Percentiles rank a stretch among this genome's conserved stretches.
phyloP scores from a whole-genome alignment of 2,329 filamentous ascomycete species.

The Emergomyces africanus region DNA sequence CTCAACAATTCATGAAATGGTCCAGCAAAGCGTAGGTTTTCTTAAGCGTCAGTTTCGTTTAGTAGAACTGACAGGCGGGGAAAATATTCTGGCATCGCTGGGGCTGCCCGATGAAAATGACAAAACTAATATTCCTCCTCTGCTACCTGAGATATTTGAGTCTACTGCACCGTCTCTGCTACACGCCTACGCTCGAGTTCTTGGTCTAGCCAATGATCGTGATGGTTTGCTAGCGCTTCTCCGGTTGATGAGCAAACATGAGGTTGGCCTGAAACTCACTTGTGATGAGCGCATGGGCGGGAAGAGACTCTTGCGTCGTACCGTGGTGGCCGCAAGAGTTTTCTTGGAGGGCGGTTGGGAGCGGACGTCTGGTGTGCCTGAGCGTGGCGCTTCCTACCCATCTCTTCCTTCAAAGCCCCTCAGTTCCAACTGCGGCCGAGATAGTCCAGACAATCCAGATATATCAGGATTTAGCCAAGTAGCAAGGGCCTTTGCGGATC shows the following conservation, averaged over 20 bases:
- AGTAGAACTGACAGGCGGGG: conserved; percentile 20
- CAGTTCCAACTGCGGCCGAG: no score
- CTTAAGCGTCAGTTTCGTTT: conserved; percentile 25
- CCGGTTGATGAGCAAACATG: conserved; percentile 29
- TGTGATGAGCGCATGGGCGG: conserved; percentile 27
- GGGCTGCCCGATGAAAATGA: neutral
- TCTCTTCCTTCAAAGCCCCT: neutral
- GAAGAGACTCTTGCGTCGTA: conserved; percentile 25
- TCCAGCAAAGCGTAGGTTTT: conserved; percentile 18
- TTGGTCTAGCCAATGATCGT: conserved; percentile 29
- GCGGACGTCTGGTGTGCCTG: neutral
- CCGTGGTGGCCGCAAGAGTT: conserved; percentile 27
- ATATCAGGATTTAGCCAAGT: neutral
- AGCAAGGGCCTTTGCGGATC: conserved; percentile 15
- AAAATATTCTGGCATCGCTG: neutral
- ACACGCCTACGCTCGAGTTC: conserved; percentile 30
- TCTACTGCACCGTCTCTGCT: conserved; percentile 27
- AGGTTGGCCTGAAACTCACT: conserved; percentile 20
- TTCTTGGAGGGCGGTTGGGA: conserved; percentile 27
- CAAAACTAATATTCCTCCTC: conserved; percentile 1
- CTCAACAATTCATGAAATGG: conserved; percentile 18
- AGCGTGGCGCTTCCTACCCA: neutral
- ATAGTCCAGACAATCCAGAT: neutral
- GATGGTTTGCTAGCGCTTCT: conserved; percentile 28
- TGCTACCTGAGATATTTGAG: conserved; percentile 21